These are phyloP conservation scores for Catharanthus roseus DNA, from an alignment of 257 asterid genomes.

Conservation along the genomic window DNA sequence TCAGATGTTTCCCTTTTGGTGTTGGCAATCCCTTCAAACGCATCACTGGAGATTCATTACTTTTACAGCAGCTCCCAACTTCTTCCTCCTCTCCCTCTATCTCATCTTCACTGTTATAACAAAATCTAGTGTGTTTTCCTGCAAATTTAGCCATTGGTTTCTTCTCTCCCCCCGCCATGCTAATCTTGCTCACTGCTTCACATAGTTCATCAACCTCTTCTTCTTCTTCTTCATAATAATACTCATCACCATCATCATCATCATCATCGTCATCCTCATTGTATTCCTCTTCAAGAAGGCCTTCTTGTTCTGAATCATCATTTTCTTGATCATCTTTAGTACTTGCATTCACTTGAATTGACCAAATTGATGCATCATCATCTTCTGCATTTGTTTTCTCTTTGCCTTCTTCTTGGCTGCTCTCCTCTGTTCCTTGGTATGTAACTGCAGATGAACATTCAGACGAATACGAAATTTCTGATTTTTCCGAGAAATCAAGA, in stretches of 20 bases:
- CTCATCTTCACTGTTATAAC: slow-evolving; percentile 73
- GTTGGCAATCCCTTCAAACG: slow-evolving; percentile 30
- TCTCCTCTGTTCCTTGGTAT: slow-evolving; percentile 26
- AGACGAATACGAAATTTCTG: slow-evolving; percentile 30
- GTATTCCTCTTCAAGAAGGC: slow-evolving; percentile 15
- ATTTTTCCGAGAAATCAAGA: slow-evolving; percentile 67
- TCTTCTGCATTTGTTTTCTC: slow-evolving; percentile 37
- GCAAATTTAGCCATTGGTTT: slow-evolving; percentile 20
- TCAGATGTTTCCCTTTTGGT: slow-evolving; percentile 45
- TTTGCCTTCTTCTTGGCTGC: slow-evolving; percentile 14
- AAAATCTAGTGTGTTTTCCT: slow-evolving; percentile 67
- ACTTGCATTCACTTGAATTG: slow-evolving; percentile 74
- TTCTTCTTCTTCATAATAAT: slow-evolving; percentile 22
- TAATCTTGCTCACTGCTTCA: slow-evolving; percentile 60
- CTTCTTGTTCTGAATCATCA: slow-evolving; percentile 20
- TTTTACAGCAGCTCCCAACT: neutral
- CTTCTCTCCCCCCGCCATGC: slow-evolving; percentile 25
- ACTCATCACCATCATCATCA: slow-evolving; percentile 23
- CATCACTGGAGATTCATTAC: slow-evolving; percentile 14
- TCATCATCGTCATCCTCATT: slow-evolving; percentile 26
- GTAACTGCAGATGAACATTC: slow-evolving; percentile 47
- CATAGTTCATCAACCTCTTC: slow-evolving; percentile 56
- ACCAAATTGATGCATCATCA: slow-evolving; percentile 64
- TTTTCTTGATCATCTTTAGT: slow-evolving; percentile 36
- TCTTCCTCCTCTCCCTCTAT: slow-evolving; percentile 48